These are phyloP conservation scores for Hebeloma cylindrosporum DNA, from an alignment of 768 basidiomycete species.

Conservation along the genomic window DNA sequence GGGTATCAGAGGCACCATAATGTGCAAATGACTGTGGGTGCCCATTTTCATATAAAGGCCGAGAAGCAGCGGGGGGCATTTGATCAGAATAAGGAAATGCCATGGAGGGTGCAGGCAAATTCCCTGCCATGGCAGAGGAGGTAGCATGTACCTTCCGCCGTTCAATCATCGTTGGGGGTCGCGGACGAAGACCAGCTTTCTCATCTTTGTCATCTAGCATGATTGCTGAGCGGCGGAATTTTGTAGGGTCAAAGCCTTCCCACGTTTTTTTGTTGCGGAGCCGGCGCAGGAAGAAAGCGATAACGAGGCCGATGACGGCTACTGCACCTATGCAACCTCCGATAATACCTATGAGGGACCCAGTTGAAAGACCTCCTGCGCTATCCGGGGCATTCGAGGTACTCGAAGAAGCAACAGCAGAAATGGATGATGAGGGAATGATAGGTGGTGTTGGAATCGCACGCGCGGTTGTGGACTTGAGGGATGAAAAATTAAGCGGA, in stretches of 20 bases:
- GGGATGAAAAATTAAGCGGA: background rate
- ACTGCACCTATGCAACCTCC: constrained; percentile 26
- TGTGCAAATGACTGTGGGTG: constrained; percentile 9
- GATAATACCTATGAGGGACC: constrained; percentile 27
- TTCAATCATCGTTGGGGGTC: constrained; percentile 34
- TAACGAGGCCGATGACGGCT: constrained; percentile 19
- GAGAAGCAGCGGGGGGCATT: constrained; percentile 3
- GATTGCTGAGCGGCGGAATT: constrained; percentile 53
- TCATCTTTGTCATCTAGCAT: constrained; percentile 33
- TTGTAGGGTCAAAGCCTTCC: constrained; percentile 45
- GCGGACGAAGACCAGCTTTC: constrained; percentile 22
- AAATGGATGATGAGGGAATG: background rate
- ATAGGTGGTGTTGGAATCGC: background rate
- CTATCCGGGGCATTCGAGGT: background rate
- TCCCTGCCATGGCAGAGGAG: constrained; percentile 3
- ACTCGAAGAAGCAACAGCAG: background rate
- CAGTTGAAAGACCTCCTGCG: constrained; percentile 16
- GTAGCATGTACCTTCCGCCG: constrained; percentile 24
- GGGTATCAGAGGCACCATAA: constrained; percentile 11
- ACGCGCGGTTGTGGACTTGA: background rate
- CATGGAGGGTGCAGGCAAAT: constrained; percentile 13
- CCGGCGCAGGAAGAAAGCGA: constrained; percentile 35
- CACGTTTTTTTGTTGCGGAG: constrained; percentile 34
- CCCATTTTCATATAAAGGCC: constrained; percentile 14
- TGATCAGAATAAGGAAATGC: constrained; percentile 22